These are phyloP conservation scores for Chalciporus chontae DNA, from an alignment of 768 basidiomycete species.

Conservation along the genomic window DNA sequence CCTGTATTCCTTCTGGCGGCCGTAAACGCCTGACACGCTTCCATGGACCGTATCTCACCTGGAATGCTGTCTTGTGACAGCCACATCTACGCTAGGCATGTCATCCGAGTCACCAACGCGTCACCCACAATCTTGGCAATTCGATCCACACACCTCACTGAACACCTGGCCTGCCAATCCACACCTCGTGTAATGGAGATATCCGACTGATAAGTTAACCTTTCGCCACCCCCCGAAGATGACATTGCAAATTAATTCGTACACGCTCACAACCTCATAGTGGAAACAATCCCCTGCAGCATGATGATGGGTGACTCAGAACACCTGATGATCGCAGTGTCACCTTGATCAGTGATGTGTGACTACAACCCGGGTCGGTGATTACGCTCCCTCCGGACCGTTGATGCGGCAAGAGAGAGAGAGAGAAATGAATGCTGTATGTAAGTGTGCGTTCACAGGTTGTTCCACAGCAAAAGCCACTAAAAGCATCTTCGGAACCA, in stretches of 20 bases:
- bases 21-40: background rate
- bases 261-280: background rate
- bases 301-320: too few species aligned
- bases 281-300: background rate
- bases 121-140: background rate
- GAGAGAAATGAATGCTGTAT: conserved; percentile 9
- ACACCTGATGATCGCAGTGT: conserved; percentile 9
- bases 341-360: conserved; percentile 6
- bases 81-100: too few species aligned
- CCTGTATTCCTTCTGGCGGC: background rate
- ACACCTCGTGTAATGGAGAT: conserved; percentile 18
- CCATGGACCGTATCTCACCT: background rate
- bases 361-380: conserved; percentile 13
- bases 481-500: background rate
- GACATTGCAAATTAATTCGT: background rate
- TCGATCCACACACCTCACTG: background rate
- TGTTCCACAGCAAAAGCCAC: too few species aligned
- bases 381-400: conserved; percentile 16
- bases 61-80: background rate
- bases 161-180: conserved; percentile 4
- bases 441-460: too few species aligned
- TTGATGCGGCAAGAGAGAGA: too few species aligned
- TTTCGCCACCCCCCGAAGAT: background rate
- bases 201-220: conserved; percentile 19
- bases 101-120: background rate